Conservation (phyloP, 495 filamentous ascomycete genomes). For the Penicillium nucicola region DNA sequence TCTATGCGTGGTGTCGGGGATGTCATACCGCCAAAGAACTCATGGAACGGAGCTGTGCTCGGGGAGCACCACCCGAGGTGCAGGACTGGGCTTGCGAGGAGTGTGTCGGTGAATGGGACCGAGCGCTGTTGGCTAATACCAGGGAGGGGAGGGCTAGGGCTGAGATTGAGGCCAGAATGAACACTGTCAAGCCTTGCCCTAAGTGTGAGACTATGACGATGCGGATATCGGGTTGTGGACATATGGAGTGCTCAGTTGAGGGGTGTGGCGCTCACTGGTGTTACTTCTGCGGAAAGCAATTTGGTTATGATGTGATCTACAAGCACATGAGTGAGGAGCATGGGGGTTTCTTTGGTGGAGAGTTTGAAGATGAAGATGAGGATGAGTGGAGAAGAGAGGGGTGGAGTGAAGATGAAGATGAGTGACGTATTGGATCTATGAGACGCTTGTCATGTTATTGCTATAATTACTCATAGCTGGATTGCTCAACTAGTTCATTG, state of each 20-base stretch:
- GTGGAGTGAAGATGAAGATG: background rate
- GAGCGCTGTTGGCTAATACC: background rate
- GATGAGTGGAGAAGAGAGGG: background rate
- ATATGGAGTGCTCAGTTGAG: conserved; percentile 28
- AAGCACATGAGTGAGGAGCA: conserved; percentile 28
- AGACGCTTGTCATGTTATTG: too few relatives aligned
- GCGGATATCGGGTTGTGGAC: conserved; percentile 33
- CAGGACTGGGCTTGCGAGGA: conserved; percentile 28
- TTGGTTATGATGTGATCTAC: conserved; percentile 17
- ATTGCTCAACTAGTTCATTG: background rate
- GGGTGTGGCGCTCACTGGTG: conserved; percentile 32
- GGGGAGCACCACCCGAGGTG: conserved; percentile 22
- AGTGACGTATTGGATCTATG: background rate
- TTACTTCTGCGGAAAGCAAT: conserved; percentile 25
- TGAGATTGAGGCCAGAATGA: background rate
- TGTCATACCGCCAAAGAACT: conserved; percentile 32
- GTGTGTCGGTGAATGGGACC: conserved; percentile 12
- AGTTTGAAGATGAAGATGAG: background rate
- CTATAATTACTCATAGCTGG: too few relatives aligned
- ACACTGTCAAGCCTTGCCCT: conserved; percentile 27
- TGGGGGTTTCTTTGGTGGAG: conserved; percentile 7
- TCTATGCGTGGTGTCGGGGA: conserved; percentile 37
- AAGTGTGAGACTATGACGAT: conserved; percentile 27
- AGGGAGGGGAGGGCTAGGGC: background rate
- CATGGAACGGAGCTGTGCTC: conserved; percentile 31